phyloP scores from a whole-genome alignment of 2,329 filamentous ascomycete genomes.

The Cadophora sp. region DNA sequence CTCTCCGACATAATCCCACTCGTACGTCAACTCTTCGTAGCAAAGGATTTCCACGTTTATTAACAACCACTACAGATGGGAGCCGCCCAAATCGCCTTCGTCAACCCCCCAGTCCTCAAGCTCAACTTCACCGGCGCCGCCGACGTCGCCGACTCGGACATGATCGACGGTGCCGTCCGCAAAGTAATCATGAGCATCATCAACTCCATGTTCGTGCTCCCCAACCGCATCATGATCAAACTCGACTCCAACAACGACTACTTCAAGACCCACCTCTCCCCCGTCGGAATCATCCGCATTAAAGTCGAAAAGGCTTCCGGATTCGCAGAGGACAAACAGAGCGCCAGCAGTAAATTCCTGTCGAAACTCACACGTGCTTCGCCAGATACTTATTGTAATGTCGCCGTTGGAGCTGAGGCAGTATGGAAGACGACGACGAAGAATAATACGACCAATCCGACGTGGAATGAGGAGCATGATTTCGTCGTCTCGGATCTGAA shows the following conservation, averaged over 20 bases:
- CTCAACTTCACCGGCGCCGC: constrained; percentile 28
- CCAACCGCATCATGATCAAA: constrained; percentile 27
- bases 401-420: constrained; percentile 25
- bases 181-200: constrained; percentile 27
- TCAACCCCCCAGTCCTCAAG: constrained; percentile 29
- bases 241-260: constrained; percentile 29
- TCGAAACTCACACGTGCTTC: constrained; percentile 25
- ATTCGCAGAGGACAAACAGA: constrained; percentile 22
- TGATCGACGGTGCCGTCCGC: constrained; percentile 25
- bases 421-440: constrained; percentile 23
- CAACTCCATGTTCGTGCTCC: constrained; percentile 24
- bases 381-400: constrained; percentile 25
- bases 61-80: constrained; percentile 23
- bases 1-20: constrained; percentile 24
- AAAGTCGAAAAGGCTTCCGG: constrained; percentile 25
- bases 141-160: constrained; percentile 24
- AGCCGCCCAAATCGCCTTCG: constrained; percentile 28
- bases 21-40: neutral
- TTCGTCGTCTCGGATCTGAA: constrained; percentile 29
- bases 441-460: constrained; percentile 25
- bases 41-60: neutral
- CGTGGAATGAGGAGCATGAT: constrained; percentile 27
- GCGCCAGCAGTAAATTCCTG: constrained; percentile 20
- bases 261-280: constrained; percentile 26
- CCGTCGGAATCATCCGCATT: constrained; percentile 25